A percentile compares a stretch with the other conserved stretches of the same genome.
Conservation (phyloP, 2,329 filamentous ascomycete species). For the Neofusicoccum laricinum region DNA sequence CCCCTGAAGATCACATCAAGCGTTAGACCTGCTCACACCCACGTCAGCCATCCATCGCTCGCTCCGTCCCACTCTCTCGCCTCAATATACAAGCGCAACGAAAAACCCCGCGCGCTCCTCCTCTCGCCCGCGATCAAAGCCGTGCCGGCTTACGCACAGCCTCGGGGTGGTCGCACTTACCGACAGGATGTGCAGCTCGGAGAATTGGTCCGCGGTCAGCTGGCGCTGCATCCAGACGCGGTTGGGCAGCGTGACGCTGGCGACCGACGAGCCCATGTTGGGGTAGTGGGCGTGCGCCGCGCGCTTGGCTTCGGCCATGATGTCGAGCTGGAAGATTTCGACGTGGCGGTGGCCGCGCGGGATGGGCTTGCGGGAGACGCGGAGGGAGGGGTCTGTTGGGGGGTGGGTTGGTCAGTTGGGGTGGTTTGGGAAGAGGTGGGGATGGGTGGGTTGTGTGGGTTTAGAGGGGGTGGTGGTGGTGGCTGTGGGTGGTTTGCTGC, state of each 20-base stretch:
- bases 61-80: too few relatives aligned
- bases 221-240: slow-evolving; percentile 7
- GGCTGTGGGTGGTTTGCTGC: background rate
- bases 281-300: background rate
- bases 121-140: too few relatives aligned
- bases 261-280: background rate
- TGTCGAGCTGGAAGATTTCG: background rate
- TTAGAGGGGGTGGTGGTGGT: too few relatives aligned
- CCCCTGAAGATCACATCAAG: too few relatives aligned
- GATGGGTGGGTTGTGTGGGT: background rate
- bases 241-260: background rate
- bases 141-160: background rate
- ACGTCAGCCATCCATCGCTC: too few relatives aligned
- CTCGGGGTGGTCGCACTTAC: background rate
- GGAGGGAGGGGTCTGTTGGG: background rate
- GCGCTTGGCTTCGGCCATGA: background rate
- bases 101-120: too few relatives aligned
- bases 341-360: background rate
- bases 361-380: background rate
- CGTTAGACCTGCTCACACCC: too few relatives aligned
- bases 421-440: too few relatives aligned
- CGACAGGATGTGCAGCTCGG: slow-evolving; percentile 1
- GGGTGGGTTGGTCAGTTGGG: background rate
- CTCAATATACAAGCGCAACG: too few relatives aligned
- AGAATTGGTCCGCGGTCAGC: background rate